These are phyloP conservation scores for Camelina hispida DNA, from an alignment of 345 rosid species.

Conservation along the genomic window DNA sequence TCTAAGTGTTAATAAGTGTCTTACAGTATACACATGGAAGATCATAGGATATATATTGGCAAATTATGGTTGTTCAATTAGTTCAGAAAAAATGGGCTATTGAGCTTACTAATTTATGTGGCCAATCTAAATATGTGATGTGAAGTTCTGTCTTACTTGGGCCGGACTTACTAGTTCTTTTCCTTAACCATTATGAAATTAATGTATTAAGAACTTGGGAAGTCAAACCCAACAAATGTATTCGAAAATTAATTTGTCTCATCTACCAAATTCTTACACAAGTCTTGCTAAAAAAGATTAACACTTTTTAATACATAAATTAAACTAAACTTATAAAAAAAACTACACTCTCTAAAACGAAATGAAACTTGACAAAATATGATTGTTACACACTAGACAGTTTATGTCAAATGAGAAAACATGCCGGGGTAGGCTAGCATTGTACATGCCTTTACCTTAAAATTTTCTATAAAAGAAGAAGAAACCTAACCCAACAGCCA, in stretches of 20 bases:
- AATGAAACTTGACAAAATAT: background rate
- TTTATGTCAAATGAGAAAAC: background rate
- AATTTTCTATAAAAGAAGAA: background rate
- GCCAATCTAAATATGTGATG: background rate
- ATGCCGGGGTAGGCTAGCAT: background rate
- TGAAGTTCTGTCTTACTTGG: background rate
- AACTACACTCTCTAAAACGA: background rate
- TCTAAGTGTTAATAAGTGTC: background rate
- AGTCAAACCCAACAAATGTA: background rate
- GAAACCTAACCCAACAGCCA: constrained; percentile 25
- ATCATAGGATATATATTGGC: background rate
- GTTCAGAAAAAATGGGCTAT: constrained; percentile 23
- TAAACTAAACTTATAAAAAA: too few species aligned
- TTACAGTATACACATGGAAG: background rate
- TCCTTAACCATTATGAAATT: background rate
- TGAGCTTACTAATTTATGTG: background rate
- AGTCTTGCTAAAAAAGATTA: too few species aligned
- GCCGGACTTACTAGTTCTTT: background rate
- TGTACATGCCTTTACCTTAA: background rate
- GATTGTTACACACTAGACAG: background rate
- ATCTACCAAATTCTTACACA: too few species aligned
- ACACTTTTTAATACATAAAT: too few species aligned
- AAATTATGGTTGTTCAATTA: background rate
- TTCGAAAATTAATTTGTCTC: too few species aligned
- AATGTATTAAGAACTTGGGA: background rate